phyloP scores from a whole-genome alignment of 345 rosid species.

The Lenwebbia sp. region DNA sequence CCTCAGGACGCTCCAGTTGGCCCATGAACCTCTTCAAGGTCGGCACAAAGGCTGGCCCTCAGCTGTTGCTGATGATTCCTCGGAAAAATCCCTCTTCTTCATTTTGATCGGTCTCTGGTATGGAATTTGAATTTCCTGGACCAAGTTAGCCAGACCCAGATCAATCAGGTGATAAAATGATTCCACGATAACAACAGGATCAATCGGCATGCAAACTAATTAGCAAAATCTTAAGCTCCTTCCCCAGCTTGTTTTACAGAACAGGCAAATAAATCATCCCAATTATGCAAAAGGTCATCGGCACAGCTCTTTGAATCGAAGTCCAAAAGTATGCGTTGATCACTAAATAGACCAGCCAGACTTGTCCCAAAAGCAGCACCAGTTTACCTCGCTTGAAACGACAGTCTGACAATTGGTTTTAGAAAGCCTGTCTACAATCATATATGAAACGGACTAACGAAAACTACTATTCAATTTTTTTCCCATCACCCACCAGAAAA shows the following conservation, averaged over 20 bases:
- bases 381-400: background rate
- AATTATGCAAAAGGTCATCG: background rate
- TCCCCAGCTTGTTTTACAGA: background rate
- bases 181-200: background rate
- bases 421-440: background rate
- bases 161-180: background rate
- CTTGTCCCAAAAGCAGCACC: background rate
- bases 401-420: background rate
- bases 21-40: background rate
- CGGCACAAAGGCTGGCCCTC: background rate
- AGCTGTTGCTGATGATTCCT: fast-evolving
- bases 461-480: background rate
- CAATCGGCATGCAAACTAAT: background rate
- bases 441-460: background rate
- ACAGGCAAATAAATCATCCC: background rate
- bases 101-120: background rate
- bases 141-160: background rate
- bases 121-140: background rate
- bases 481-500: background rate
- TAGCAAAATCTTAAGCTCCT: background rate
- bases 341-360: background rate
- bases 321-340: background rate
- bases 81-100: background rate
- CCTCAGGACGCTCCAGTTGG: background rate
- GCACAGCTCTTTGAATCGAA: background rate